Conservation (phyloP, 306 rosid species). For the Cajanus cajan region DNA sequence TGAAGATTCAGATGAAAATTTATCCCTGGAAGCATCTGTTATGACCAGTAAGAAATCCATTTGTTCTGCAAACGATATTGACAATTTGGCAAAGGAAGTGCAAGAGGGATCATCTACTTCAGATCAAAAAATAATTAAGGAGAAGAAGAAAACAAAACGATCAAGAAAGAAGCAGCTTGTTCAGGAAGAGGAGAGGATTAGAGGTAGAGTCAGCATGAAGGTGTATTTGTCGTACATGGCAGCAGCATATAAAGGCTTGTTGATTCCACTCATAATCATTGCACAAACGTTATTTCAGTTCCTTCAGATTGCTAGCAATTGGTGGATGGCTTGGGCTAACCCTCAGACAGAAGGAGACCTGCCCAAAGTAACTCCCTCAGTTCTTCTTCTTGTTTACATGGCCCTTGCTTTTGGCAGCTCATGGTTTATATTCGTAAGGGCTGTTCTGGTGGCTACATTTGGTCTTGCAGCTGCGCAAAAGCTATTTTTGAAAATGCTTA, state of each 20-base stretch:
- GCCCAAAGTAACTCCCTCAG: conserved; percentile 79
- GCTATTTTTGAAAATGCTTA: conserved; percentile 85
- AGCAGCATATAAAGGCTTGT: conserved; percentile 88
- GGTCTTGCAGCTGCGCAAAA: conserved; percentile 98
- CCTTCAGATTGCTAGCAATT: conserved; percentile 98
- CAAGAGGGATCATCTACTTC: conserved; percentile 75
- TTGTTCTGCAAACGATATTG: conserved; percentile 53
- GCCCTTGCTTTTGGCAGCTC: conserved; percentile 98
- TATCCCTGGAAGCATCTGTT: conserved; percentile 50
- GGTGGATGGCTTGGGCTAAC: conserved; percentile 99
- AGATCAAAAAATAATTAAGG: conserved; percentile 71
- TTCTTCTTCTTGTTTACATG: conserved; percentile 88
- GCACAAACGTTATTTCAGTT: conserved; percentile 91
- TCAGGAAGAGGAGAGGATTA: conserved; percentile 98
- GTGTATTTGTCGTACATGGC: conserved; percentile 97
- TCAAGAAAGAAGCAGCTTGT: conserved; percentile 90
- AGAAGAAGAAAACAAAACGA: conserved; percentile 91
- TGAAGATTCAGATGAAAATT: conserved; percentile 81
- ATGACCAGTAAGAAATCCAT: conserved; percentile 49
- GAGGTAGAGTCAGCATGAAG: conserved; percentile 99
- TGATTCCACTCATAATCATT: conserved; percentile 84
- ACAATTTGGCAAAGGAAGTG: conserved; percentile 77
- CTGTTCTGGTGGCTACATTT: conserved; percentile 93
- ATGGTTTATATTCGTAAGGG: conserved; percentile 87
- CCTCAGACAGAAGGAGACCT: conserved; percentile 95